Conservation (phyloP, 108 stramenopile genomes). For the Cyclotella baltica region DNA sequence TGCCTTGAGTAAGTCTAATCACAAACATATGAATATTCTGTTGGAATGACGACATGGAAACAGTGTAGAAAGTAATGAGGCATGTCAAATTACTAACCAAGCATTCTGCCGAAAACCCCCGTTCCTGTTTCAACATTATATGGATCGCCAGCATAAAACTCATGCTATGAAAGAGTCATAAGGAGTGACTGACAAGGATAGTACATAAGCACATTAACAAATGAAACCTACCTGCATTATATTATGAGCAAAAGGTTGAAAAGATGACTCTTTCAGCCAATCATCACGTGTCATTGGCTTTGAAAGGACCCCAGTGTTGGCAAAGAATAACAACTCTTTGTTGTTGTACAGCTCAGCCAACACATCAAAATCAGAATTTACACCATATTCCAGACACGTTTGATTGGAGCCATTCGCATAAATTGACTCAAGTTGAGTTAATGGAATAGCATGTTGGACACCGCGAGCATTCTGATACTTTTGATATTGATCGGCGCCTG, state of each 20-base stretch:
- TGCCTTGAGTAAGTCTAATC: background rate
- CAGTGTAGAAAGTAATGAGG: background rate
- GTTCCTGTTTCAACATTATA: conserved; percentile 29
- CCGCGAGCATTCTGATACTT: conserved; percentile 43
- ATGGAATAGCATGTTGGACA: conserved; percentile 25
- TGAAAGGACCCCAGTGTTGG: conserved; percentile 47
- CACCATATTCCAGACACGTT: conserved; percentile 33
- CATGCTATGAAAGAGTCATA: background rate
- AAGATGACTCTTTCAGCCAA: conserved; percentile 10
- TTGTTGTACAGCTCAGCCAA: conserved; percentile 33
- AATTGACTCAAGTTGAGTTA: conserved; percentile 26
- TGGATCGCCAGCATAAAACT: conserved; percentile 35
- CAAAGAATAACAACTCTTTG: conserved; percentile 22
- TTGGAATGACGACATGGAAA: background rate
- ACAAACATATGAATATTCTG: background rate
- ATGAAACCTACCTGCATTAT: conserved; percentile 24
- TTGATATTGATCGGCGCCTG: conserved; percentile 28
- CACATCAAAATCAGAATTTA: conserved; percentile 21
- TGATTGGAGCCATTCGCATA: conserved; percentile 20
- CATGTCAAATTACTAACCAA: conserved; percentile 22
- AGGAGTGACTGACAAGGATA: background rate
- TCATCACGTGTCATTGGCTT: conserved; percentile 27
- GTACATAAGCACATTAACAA: background rate
- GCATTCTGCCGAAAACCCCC: conserved; percentile 45
- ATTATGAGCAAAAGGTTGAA: conserved; percentile 48